phyloP scores from a whole-genome alignment of 257 asterid genomes.

The Primulina tabacum region DNA sequence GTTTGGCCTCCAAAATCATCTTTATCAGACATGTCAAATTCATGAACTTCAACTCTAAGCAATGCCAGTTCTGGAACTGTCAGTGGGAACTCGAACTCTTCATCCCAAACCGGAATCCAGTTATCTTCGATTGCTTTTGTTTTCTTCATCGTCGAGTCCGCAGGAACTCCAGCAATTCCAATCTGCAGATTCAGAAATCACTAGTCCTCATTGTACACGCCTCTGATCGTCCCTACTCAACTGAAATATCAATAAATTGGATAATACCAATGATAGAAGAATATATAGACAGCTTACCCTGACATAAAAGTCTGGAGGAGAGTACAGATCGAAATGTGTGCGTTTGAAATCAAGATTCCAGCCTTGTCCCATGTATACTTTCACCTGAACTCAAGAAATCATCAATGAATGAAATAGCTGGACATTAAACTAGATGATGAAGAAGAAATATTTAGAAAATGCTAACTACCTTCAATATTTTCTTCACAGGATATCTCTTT shows the following conservation, averaged over 20 bases:
- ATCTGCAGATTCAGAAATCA: slow-evolving; percentile 26
- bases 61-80: slow-evolving; percentile 47
- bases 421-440: neutral
- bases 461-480: slow-evolving; percentile 34
- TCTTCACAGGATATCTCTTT: slow-evolving; percentile 33
- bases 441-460: neutral
- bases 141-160: slow-evolving; percentile 34
- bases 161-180: slow-evolving; percentile 49
- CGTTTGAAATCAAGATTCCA: slow-evolving; percentile 43
- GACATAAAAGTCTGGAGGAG: slow-evolving; percentile 53
- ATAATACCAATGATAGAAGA: no score
- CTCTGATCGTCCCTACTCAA: no score
- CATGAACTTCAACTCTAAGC: slow-evolving; percentile 49
- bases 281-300: slow-evolving; percentile 27
- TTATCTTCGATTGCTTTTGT: slow-evolving; percentile 39
- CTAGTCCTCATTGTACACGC: no score
- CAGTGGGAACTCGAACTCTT: slow-evolving; percentile 41
- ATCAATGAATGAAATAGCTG: neutral
- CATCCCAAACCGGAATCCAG: slow-evolving; percentile 49
- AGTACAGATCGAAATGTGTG: slow-evolving; percentile 41
- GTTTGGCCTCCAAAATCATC: slow-evolving; percentile 60
- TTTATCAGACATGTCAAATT: slow-evolving; percentile 41
- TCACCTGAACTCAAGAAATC: slow-evolving; percentile 27
- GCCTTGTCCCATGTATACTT: slow-evolving; percentile 46
- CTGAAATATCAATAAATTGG: no score